A percentile compares a stretch with the other conserved stretches of the same genome.
phyloP scores from a whole-genome alignment of 2,329 filamentous ascomycete species.

The Tetracladium maxilliforme region DNA sequence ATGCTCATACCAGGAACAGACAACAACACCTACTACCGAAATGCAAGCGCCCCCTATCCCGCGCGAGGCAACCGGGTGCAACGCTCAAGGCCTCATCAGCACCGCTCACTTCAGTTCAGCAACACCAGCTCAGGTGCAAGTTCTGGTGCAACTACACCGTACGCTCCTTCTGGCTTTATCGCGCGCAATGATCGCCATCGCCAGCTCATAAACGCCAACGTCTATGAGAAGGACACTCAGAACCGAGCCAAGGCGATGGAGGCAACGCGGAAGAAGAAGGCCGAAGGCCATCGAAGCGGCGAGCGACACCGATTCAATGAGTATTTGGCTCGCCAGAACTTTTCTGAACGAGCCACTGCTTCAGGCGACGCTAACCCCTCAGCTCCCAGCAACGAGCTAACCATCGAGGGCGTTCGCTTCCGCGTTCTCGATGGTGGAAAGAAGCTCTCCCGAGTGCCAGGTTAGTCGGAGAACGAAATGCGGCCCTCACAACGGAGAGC shows the following conservation, averaged over 20 bases:
- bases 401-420: conserved; percentile 60
- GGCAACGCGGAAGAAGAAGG: conserved; percentile 41
- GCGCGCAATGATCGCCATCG: conserved; percentile 62
- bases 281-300: conserved; percentile 23
- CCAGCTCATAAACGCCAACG: conserved; percentile 67
- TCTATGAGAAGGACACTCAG: conserved; percentile 62
- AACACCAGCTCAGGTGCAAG: conserved; percentile 10
- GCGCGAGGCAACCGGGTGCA: conserved; percentile 7
- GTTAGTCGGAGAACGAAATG: too few relatives aligned
- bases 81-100: conserved; percentile 49
- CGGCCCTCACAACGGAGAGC: conserved; percentile 9
- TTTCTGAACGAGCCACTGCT: conserved; percentile 10
- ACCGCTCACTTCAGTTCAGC: conserved; percentile 11
- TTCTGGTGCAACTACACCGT: conserved; percentile 10
- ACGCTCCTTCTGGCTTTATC: conserved; percentile 23
- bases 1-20: conserved; percentile 8
- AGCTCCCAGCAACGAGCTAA: conserved; percentile 41
- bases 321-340: too few relatives aligned
- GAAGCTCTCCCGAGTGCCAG: conserved; percentile 62
- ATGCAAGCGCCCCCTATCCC: conserved; percentile 4
- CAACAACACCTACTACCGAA: conserved; percentile 24
- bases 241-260: conserved; percentile 58
- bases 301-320: too few relatives aligned
- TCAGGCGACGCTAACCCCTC: too few relatives aligned
- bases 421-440: conserved; percentile 62